Evolutionary conservation across 352 stramenopile species (phyloP).

Genomic region (Globisporangium nunn): DNA sequence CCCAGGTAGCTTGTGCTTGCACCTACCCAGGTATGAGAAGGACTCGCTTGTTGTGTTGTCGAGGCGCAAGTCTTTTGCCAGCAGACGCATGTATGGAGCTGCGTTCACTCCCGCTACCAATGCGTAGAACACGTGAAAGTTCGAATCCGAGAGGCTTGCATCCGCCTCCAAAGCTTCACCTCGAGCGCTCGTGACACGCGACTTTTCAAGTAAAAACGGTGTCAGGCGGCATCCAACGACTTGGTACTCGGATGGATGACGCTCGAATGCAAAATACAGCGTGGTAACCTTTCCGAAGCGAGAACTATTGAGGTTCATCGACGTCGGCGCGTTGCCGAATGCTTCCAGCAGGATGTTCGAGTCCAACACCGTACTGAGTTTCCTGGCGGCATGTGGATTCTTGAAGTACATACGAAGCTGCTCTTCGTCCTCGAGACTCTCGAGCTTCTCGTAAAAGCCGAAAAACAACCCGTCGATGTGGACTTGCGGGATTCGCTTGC

Average conservation of each 20-base stretch:
- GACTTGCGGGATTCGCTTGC: conserved; percentile 65
- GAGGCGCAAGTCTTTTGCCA: conserved; percentile 36
- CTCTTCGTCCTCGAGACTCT: conserved; percentile 71
- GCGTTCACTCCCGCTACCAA: conserved; percentile 53
- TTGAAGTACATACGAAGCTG: conserved; percentile 75
- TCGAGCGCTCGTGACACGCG: conserved; percentile 35
- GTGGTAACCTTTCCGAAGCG: conserved; percentile 63
- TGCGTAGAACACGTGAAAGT: conserved; percentile 76
- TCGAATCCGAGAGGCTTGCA: conserved; percentile 18
- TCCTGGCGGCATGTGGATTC: conserved; percentile 53
- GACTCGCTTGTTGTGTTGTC: conserved; percentile 22
- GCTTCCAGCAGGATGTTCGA: conserved; percentile 74
- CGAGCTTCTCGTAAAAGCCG: conserved; percentile 73
- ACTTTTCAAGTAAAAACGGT: conserved; percentile 65
- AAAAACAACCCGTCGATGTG: conserved; percentile 70
- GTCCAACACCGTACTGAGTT: conserved; percentile 53
- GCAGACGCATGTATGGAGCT: conserved; percentile 19
- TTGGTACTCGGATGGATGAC: conserved; percentile 46
- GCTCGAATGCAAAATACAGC: conserved; percentile 36
- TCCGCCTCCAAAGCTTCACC: not conserved
- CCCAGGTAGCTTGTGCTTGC: conserved; percentile 25
- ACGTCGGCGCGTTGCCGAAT: conserved; percentile 59
- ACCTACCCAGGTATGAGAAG: conserved; percentile 46
- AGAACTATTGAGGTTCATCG: conserved; percentile 69
- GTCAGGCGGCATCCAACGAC: conserved; percentile 43